Conservation (phyloP, 805 yeast species). For the Ogataea henricii region DNA sequence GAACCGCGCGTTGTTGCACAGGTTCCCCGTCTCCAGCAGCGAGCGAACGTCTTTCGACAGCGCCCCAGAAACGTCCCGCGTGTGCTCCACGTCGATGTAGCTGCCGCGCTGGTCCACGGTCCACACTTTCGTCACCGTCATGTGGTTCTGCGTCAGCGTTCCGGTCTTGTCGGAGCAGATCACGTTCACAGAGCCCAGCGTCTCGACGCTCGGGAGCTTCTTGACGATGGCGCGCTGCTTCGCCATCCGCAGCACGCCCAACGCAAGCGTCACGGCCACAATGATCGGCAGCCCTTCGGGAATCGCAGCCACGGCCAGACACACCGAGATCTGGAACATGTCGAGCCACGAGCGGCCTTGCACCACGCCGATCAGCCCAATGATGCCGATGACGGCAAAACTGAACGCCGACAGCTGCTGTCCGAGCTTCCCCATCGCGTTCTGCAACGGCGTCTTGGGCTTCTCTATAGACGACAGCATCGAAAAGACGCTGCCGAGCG, state of each 20-base stretch:
- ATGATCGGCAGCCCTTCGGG: conserved; percentile 99
- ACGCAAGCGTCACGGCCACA: conserved; percentile 94
- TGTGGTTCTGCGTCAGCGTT: conserved; percentile 85
- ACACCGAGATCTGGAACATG: conserved; percentile 96
- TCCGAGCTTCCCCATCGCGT: conserved; percentile 93
- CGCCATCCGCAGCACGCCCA: conserved; percentile 97
- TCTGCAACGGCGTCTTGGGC: conserved; percentile 96
- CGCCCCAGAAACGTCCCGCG: conserved; percentile 42
- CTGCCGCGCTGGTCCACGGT: conserved; percentile 56
- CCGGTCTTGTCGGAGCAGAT: conserved; percentile 93
- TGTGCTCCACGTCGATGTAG: conserved; percentile 45
- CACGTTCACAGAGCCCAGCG: conserved; percentile 91
- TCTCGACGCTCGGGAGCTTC: conserved; percentile 92
- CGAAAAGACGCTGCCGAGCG: conserved; percentile 91
- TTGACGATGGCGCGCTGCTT: conserved; percentile 90
- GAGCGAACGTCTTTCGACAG: conserved; percentile 56
- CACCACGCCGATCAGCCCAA: conserved; percentile 83
- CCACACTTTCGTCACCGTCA: conserved; percentile 88
- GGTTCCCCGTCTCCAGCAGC: conserved; percentile 64
- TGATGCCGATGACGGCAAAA: conserved; percentile 86
- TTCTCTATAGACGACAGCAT: conserved; percentile 95
- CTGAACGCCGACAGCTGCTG: conserved; percentile 83
- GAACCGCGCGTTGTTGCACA: conserved; percentile 74
- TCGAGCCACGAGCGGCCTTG: conserved; percentile 97
- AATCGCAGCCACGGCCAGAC: conserved; percentile 97